Base-by-base conservation (phyloP, 2,329 filamentous ascomycete genomes). In the Ampelomyces quisqualis region DNA sequence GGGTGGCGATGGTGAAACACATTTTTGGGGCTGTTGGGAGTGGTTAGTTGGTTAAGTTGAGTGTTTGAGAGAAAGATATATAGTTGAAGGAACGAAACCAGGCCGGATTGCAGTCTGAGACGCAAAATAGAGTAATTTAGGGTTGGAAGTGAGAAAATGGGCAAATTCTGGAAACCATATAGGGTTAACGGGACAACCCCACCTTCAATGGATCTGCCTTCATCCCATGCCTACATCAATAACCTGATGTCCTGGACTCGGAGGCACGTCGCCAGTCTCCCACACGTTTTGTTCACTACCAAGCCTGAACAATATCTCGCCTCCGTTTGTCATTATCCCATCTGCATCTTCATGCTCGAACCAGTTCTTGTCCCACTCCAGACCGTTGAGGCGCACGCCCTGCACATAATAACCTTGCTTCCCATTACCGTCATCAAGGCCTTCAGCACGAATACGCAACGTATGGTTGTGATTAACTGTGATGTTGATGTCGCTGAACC, bases 311-410 rank as follows among this genome's bases (percentile, higher is more conserved):
- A 60, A 5, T 30, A 69, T 65, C 35, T 67, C 63, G 4, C 65
- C 66, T 1, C 65, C 65, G 5, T 61, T 31, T 1, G 41, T 56
- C 63, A 67, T 66, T 15, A 66, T 60, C 0, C 56, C 60, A 1
- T 55, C 62, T 0, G 45, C 58, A 54, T 81, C 75, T 1, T 72
- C 69, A 55, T 81, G 77, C 40, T 73, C 69, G 13, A 81, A 69
- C 78, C 78, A 81, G 38, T 77, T 81, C 62, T 70, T 73, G 1
- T 65, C 52, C 78, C 77, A 80, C 0, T 40, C 2, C 38, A 75
- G 42, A 0, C 76, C 77, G 43, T 81, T 80, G 24, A 81, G 73
- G 39, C 64, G 74, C 1, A 81, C 64, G 2, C 69, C 70, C 51
- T 80, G 76, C 4, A 82, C 73, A 44, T 75, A 82, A 28, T 71